Evolutionary conservation across 1,139 yeast species (phyloP).

Genomic region (Candida freyschussii): DNA sequence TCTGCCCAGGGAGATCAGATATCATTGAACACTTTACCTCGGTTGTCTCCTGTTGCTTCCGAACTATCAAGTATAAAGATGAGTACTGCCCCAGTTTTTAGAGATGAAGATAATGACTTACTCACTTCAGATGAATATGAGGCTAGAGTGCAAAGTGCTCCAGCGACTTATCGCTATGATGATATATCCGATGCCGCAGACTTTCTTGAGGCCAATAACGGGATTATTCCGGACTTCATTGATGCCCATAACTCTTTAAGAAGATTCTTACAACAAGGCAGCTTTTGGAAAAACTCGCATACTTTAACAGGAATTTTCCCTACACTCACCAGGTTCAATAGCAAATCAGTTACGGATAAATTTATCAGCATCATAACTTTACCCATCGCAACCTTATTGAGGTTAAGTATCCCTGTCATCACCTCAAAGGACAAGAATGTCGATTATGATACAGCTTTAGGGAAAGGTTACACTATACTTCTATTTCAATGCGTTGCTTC

Average conservation of each 20-base stretch:
- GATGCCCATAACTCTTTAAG: slow-evolving; percentile 8
- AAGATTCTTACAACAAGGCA: slow-evolving; percentile 3
- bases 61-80: slow-evolving; percentile 9
- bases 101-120: slow-evolving; percentile 10
- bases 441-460: slow-evolving; percentile 8
- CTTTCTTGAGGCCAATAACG: slow-evolving; percentile 3
- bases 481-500: slow-evolving; percentile 20
- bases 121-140: slow-evolving; percentile 12
- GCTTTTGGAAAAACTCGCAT: slow-evolving; percentile 3
- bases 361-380: slow-evolving; percentile 32
- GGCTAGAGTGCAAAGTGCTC: slow-evolving; percentile 17
- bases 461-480: slow-evolving; percentile 13
- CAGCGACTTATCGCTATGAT: slow-evolving; percentile 13
- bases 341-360: slow-evolving; percentile 24
- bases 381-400: slow-evolving; percentile 42
- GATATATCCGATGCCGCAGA: slow-evolving; percentile 8
- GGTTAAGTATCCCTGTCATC: slow-evolving; percentile 47
- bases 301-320: slow-evolving; percentile 20
- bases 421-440: slow-evolving; percentile 21
- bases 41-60: background rate
- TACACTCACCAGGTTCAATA: slow-evolving; percentile 22
- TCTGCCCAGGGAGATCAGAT: slow-evolving; percentile 11
- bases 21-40: slow-evolving; percentile 13
- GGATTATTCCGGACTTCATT: slow-evolving; percentile 4
- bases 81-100: slow-evolving; percentile 18